Conservation (phyloP, 176 grass and related monocot species). For the Eragrostis curvula region DNA sequence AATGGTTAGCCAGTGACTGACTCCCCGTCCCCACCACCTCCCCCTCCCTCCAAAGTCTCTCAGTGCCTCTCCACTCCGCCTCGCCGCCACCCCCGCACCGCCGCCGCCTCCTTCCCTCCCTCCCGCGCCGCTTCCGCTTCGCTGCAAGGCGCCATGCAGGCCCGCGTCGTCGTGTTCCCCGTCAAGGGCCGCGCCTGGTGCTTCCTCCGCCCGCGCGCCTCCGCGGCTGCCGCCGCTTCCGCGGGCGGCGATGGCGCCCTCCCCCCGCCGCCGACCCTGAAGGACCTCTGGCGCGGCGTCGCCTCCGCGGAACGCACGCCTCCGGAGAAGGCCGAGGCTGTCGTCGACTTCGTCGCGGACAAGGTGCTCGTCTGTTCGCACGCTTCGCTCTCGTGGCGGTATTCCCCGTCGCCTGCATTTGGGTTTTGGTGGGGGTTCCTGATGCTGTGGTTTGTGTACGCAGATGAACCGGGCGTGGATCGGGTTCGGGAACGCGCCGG, state of each 20-base stretch:
- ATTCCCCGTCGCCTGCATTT: neutral
- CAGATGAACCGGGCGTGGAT: constrained; percentile 92
- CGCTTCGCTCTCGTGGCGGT: neutral
- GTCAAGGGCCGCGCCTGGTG: constrained; percentile 81
- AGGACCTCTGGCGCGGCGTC: constrained; percentile 74
- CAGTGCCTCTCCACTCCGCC: constrained; percentile 3
- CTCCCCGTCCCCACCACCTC: constrained; percentile 2
- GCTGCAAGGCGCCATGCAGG: constrained; percentile 57
- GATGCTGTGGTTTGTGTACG: neutral
- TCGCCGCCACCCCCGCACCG: neutral
- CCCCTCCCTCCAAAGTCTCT: neutral
- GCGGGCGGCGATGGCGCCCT: constrained; percentile 5
- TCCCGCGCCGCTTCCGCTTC: neutral
- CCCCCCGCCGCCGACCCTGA: constrained; percentile 41
- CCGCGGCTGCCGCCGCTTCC: neutral
- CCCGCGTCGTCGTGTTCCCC: constrained; percentile 85
- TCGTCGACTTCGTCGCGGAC: constrained; percentile 69
- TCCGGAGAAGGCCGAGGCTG: constrained; percentile 68
- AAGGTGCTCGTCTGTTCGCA: constrained; percentile 53
- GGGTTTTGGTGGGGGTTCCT: constrained; percentile 13
- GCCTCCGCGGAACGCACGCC: constrained; percentile 39
- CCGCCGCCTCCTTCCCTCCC: neutral
- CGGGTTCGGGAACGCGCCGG: constrained; percentile 74
- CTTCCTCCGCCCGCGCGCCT: constrained; percentile 50
- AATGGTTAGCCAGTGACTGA: constrained; percentile 7